These are phyloP conservation scores for Xylaria venustula DNA, from an alignment of 495 filamentous ascomycete genomes.

Conservation along the genomic window DNA sequence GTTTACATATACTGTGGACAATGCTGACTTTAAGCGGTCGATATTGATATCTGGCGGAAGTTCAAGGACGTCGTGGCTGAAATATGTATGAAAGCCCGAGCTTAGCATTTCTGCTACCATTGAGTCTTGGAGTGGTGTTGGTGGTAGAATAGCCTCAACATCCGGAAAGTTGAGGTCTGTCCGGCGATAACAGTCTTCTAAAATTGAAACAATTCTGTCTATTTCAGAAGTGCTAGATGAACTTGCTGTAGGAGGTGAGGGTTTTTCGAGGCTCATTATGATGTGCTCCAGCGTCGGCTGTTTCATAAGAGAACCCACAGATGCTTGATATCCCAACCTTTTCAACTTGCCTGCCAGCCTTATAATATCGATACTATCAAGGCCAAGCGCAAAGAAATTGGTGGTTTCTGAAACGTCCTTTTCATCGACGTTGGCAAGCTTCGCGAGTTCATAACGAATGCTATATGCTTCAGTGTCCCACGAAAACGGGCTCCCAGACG, in stretches of 20 bases:
- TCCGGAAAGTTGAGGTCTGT: not conserved
- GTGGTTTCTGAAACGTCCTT: slow-evolving; percentile 51
- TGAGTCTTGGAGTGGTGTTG: slow-evolving; percentile 76
- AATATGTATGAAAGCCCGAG: slow-evolving; percentile 67
- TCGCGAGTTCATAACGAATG: slow-evolving; percentile 60
- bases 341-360: slow-evolving; percentile 67
- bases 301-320: slow-evolving; percentile 68
- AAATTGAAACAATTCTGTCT: slow-evolving; percentile 7
- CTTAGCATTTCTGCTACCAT: slow-evolving; percentile 75
- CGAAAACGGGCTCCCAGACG: slow-evolving; percentile 30
- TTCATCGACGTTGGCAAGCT: slow-evolving; percentile 51
- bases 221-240: not conserved
- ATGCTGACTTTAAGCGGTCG: slow-evolving; percentile 55
- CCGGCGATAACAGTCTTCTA: slow-evolving; percentile 6
- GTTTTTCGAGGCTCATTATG: slow-evolving; percentile 13
- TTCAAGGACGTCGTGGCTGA: slow-evolving; percentile 72
- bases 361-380: slow-evolving; percentile 69
- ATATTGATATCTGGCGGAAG: slow-evolving; percentile 50
- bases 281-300: slow-evolving; percentile 62
- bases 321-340: slow-evolving; percentile 53
- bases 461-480: slow-evolving; percentile 52
- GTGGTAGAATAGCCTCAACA: slow-evolving; percentile 57
- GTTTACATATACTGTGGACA: slow-evolving; percentile 52
- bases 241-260: not conserved
- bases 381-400: slow-evolving; percentile 61